phyloP scores from a whole-genome alignment of 2,329 filamentous ascomycete genomes.

The Botryotinia convoluta region DNA sequence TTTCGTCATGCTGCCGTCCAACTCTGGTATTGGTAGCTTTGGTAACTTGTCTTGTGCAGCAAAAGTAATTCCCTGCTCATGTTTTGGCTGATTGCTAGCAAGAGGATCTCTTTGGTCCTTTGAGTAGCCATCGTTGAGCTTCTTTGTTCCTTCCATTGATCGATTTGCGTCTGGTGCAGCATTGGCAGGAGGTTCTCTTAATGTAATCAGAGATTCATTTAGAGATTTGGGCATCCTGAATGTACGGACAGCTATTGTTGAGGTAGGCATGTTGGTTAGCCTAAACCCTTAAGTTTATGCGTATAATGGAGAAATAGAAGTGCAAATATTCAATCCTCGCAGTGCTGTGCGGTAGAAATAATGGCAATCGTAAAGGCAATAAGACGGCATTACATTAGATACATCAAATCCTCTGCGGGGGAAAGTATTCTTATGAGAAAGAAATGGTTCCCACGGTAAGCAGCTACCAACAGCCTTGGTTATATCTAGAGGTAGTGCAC shows the following conservation, averaged over 20 bases:
- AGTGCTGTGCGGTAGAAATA: slow-evolving; percentile 91
- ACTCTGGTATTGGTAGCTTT: slow-evolving; percentile 87
- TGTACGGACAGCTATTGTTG: slow-evolving; percentile 63
- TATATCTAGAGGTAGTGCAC: slow-evolving; percentile 29
- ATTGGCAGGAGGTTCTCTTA: slow-evolving; percentile 24
- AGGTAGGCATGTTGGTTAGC: slow-evolving; percentile 57
- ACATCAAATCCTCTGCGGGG: slow-evolving; percentile 5
- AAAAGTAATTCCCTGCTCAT: slow-evolving; percentile 74
- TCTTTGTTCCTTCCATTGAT: slow-evolving; percentile 52
- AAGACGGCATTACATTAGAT: slow-evolving; percentile 63
- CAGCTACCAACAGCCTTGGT: slow-evolving; percentile 25
- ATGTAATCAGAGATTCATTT: slow-evolving; percentile 62
- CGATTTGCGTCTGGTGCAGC: slow-evolving; percentile 35
- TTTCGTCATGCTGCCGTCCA: slow-evolving; percentile 73
- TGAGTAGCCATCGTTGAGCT: slow-evolving; percentile 47
- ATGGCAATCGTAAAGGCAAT: slow-evolving; percentile 82
- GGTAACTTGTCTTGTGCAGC: slow-evolving; percentile 83
- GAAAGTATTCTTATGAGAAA: not conserved
- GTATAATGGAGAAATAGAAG: slow-evolving; percentile 73
- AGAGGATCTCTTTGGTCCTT: slow-evolving; percentile 48
- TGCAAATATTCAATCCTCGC: slow-evolving; percentile 80
- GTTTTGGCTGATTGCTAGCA: slow-evolving; percentile 46
- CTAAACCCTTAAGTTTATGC: slow-evolving; percentile 47
- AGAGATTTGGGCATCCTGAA: slow-evolving; percentile 72
- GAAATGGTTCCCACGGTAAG: not conserved